phyloP scores from a whole-genome alignment of 2,329 filamentous ascomycete species.

The Onygena corvina region DNA sequence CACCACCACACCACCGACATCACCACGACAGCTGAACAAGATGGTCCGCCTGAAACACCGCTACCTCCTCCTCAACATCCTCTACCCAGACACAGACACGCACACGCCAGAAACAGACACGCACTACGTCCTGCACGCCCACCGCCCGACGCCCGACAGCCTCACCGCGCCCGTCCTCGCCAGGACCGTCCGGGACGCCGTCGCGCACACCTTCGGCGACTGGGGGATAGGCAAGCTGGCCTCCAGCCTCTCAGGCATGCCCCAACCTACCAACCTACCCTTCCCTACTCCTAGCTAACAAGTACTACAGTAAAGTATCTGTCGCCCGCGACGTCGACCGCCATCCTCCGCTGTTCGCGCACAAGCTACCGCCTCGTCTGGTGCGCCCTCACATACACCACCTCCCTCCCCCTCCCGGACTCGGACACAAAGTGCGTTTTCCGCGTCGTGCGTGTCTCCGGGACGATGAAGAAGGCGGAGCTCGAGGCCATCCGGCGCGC shows the following conservation, averaged over 20 bases:
- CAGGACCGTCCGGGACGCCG: conserved; percentile 56
- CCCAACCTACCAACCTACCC: too few relatives aligned
- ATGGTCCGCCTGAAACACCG: conserved; percentile 97
- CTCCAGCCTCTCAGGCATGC: conserved; percentile 53
- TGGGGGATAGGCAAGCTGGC: conserved; percentile 55
- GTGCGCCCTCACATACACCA: conserved; percentile 75
- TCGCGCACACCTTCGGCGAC: conserved; percentile 70
- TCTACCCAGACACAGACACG: conserved; percentile 55
- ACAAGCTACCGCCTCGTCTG: conserved; percentile 78
- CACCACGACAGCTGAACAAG: too few relatives aligned
- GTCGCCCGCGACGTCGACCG: conserved; percentile 82
- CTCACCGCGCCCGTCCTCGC: conserved; percentile 56
- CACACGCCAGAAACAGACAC: conserved; percentile 16
- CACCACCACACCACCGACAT: background rate
- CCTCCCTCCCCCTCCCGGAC: conserved; percentile 39
- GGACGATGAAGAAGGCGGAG: conserved; percentile 85
- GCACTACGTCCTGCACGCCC: conserved; percentile 56
- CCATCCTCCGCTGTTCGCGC: conserved; percentile 74
- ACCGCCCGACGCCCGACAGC: conserved; percentile 62
- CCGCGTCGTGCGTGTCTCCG: conserved; percentile 73
- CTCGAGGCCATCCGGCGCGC: conserved; percentile 76
- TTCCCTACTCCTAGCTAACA: too few relatives aligned
- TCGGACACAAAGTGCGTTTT: conserved; percentile 53
- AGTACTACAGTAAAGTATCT: conserved; percentile 98
- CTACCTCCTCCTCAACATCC: conserved; percentile 86